Evolutionary conservation across 75 land plant genomes (phyloP), one percentile per base, ranked within the genome.

Genomic region (Selaginella tamariscina): DNA sequence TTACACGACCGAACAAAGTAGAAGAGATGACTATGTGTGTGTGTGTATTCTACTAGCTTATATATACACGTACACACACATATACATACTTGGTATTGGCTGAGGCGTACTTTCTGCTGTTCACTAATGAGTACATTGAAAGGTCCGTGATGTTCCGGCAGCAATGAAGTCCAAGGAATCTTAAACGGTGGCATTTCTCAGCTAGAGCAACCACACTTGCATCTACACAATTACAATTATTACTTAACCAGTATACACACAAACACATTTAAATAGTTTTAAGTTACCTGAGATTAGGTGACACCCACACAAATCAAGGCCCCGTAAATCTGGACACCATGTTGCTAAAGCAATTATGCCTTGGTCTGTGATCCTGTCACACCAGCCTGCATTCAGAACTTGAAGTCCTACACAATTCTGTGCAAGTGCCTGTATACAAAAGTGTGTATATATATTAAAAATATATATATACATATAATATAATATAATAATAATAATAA

Each of bases 141-240:
- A 69, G 57, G 73, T 95, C 99, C 0, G 99, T 95, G 56, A 95
- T 95, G 82, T 87, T 87, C 66, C 80, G 83, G 64, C 99, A 95
- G 76, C 86, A 88, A 77, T 95, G 87, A 39, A 95, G 70, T 29
- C 84, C 92, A 30, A 95, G 83, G 0, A 81, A 84, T 55, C 82
- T 71, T 56, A 95, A 72, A 27, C 70, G 84, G 21, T 59, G 85
- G 75, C 99, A 91, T 9, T 80, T 72, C 70, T 75, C 94, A 27
- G 99, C 97, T 71, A 95, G 65, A 20, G 88, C 96, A 69, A 95
- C 74, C 55, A 95, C 97, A 68, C 97, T 91, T 21, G 75, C 82
- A 79, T 95, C 99, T 95, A 89, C 70, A 81, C 1, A 27, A 33
- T 20, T 8, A 56, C 23, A 67, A 31, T 1, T 74, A 59, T 67